Evolutionary conservation across 1,284 basidiomycete genomes (phyloP).

Genomic region (Tetrapyrgos nigripes): DNA sequence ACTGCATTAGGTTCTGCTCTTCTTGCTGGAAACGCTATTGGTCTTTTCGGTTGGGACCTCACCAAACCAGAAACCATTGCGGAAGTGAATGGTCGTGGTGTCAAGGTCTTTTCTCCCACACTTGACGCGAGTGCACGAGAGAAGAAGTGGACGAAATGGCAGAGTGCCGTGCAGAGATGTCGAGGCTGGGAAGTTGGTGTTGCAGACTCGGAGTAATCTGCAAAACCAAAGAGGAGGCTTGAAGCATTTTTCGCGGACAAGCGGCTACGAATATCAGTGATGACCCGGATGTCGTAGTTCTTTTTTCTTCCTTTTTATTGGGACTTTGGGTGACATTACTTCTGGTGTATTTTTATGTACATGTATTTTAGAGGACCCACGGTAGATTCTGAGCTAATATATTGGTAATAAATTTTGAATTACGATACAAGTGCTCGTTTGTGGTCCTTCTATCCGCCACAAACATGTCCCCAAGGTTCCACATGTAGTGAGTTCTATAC

Average conservation of each 20-base stretch:
- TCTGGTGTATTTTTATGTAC: not conserved
- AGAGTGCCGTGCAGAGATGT: constrained; percentile 83
- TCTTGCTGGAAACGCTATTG: constrained; percentile 90
- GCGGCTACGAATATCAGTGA: not conserved
- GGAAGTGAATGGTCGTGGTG: constrained; percentile 90
- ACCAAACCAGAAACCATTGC: constrained; percentile 82
- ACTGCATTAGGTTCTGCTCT: constrained; percentile 98
- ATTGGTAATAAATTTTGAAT: too few species aligned
- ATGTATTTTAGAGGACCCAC: not conserved
- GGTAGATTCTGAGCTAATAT: too few species aligned
- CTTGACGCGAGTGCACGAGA: constrained; percentile 61
- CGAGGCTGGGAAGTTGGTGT: constrained; percentile 78
- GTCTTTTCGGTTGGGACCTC: constrained; percentile 95
- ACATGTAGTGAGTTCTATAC: too few species aligned
- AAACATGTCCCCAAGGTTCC: too few species aligned
- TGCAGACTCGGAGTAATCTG: constrained; percentile 40
- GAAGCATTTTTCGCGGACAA: not conserved
- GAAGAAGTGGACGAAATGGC: constrained; percentile 80
- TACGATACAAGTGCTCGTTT: too few species aligned
- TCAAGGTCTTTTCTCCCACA: constrained; percentile 71
- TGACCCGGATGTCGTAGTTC: not conserved
- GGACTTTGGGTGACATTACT: not conserved
- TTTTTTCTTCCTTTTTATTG: not conserved
- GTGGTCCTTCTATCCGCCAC: too few species aligned
- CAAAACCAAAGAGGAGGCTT: not conserved